These are phyloP conservation scores for Oleoguttula mirabilis DNA, from an alignment of 495 filamentous ascomycete genomes.

Conservation along the genomic window DNA sequence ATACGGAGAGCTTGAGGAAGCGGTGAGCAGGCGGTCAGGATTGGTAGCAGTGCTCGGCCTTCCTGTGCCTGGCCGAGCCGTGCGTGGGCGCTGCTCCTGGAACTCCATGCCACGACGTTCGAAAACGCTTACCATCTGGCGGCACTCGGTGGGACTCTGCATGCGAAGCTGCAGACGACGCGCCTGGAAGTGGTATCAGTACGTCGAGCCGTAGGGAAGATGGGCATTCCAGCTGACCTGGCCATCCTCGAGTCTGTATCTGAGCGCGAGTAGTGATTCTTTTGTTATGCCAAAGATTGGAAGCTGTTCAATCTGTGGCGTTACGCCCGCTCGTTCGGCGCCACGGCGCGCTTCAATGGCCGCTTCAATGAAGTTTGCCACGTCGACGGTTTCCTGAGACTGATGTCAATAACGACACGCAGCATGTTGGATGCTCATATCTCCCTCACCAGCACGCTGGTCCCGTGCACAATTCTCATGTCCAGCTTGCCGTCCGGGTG, in stretches of 20 bases:
- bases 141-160: constrained; percentile 1
- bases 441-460: constrained; percentile 4
- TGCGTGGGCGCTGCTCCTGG: constrained; percentile 7
- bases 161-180: constrained; percentile 17
- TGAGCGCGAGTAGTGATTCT: constrained; percentile 10
- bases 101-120: constrained; percentile 13
- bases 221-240: no score
- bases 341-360: background rate
- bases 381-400: constrained; percentile 16
- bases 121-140: constrained; percentile 7
- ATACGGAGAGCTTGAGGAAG: constrained; percentile 2
- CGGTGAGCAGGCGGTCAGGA: constrained; percentile 2
- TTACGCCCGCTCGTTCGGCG: constrained; percentile 1
- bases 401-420: no score
- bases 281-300: constrained; percentile 19
- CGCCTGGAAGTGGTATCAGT: no score
- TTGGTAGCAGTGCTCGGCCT: constrained; percentile 1
- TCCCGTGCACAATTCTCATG: constrained; percentile 9
- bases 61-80: background rate
- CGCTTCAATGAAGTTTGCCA: constrained; percentile 6
- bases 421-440: background rate
- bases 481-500: constrained; percentile 4
- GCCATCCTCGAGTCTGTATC: constrained; percentile 8
- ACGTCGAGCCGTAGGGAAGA: no score
- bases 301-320: constrained; percentile 10